Evolutionary conservation across 306 rosid species (phyloP), one percentile per base, ranked within the genome.

Genomic region (Prunus mume): DNA sequence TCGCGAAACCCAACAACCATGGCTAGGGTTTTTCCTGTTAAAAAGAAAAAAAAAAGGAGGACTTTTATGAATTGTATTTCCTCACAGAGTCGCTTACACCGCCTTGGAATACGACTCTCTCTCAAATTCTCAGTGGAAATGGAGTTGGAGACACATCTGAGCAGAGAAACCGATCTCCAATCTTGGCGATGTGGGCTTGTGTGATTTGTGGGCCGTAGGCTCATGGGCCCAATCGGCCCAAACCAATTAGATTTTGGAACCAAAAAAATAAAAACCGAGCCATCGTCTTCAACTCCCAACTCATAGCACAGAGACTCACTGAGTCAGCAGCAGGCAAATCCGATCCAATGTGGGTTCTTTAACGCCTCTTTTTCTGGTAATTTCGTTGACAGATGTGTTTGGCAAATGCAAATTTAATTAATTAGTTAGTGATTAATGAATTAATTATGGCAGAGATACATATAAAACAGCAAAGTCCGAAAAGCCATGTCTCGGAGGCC

Each of bases 401-500:
- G 43, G 43, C 43, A 38, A 38, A 47, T 28, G n/a, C 32, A 12
- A 2, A 11, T 20, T 12, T 24, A 27, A 62, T 13, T 6, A 27
- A 61, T 14, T 17, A 17, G 2, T 5, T 13, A 51, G 14, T 47
- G 51, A 60, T 3, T 0, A 60, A 27, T 61, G 0, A 2, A 27
- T 61, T 30, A 32, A 30, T 30, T 17, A 15, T 38, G 43, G 43
- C 43, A 38, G 9, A 1, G 43, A 38, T 7, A 1, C 34, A 52
- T 13, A 52, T 52, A 2, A 18, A 54, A 20, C 27, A n/a, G 62
- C 4, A 56, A 9, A 9, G 20, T 56, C 13, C 0, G 32, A n/a
- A 41, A 55, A 55, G 64, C 52, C 32, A 90, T 91, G 96, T 84
- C 88, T 75, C 81, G 93, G 80, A 91, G 90, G 70, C 85, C 85